Conservation (phyloP, 768 basidiomycete species). For the Leccinum boreale region DNA sequence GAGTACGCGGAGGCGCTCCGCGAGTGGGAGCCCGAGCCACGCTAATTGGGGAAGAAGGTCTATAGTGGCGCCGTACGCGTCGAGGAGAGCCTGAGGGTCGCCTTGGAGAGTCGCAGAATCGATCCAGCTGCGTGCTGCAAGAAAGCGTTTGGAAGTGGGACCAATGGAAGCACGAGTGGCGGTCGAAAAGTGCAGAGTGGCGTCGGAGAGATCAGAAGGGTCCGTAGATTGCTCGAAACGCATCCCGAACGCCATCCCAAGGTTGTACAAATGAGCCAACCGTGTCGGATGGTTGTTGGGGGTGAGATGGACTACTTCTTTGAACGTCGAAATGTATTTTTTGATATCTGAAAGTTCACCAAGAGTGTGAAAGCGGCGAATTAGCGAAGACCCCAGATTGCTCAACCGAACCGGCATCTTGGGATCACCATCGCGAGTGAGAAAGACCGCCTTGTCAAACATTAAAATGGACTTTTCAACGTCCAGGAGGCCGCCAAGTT, state of each 20-base stretch:
- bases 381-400: neutral
- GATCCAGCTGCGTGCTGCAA: neutral
- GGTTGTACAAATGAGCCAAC: neutral
- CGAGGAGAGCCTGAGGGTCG: neutral
- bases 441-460: neutral
- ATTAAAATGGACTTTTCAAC: neutral
- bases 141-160: neutral
- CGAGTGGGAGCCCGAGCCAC: neutral
- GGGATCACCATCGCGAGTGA: neutral
- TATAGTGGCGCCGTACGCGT: neutral
- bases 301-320: neutral
- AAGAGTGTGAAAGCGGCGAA: neutral
- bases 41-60: neutral
- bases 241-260: neutral
- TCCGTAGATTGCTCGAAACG: neutral
- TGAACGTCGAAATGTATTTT: neutral
- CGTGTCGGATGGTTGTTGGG: neutral
- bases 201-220: neutral
- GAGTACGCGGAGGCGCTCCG: neutral
- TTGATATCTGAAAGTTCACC: neutral
- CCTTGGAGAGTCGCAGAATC: neutral
- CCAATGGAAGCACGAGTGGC: neutral
- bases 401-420: neutral
- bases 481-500: neutral
- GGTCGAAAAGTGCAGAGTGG: neutral